Conservation (phyloP, 176 grass and related monocot genomes). For the Avena eriantha region DNA sequence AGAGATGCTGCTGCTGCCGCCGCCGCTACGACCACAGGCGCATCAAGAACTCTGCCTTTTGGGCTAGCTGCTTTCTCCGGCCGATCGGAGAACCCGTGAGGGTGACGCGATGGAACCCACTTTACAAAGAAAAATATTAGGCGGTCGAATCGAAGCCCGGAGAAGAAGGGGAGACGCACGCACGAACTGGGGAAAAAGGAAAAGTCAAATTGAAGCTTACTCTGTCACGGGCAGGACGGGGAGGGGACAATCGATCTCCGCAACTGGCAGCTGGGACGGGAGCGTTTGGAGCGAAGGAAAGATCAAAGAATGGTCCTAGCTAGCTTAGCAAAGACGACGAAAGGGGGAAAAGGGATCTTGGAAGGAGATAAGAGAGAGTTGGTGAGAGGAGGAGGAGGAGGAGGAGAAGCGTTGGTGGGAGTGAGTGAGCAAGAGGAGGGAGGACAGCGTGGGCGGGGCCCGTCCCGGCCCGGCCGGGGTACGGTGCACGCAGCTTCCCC, state of each 20-base stretch:
- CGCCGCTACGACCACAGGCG: conserved; percentile 33
- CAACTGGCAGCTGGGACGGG: conserved; percentile 34
- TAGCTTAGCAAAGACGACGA: not conserved
- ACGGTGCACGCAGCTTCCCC: conserved; percentile 43
- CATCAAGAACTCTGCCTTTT: conserved; percentile 47
- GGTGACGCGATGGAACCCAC: conserved; percentile 78
- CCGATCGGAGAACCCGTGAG: conserved; percentile 48
- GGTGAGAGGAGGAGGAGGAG: conserved; percentile 45
- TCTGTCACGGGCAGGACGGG: not conserved
- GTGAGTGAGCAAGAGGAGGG: conserved; percentile 33
- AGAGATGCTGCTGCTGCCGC: conserved; percentile 19
- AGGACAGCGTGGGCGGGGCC: conserved; percentile 37
- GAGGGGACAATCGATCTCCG: conserved; percentile 35
- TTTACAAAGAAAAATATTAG: conserved; percentile 46
- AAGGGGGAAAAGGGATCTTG: conserved; percentile 48
- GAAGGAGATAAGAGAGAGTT: conserved; percentile 65
- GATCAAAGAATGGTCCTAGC: conserved; percentile 61
- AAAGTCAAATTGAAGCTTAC: conserved; percentile 36
- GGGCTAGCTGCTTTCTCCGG: conserved; percentile 11
- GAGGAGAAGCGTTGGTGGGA: conserved; percentile 32
- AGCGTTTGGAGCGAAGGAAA: conserved; percentile 42
- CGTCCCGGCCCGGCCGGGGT: not conserved
- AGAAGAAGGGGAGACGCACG: conserved; percentile 25
- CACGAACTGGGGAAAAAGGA: not conserved
- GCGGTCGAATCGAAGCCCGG: conserved; percentile 63